Evolutionary conservation across 202 grass and related monocot genomes (phyloP), one percentile per base, ranked within the genome.

Genomic region (Eragrostis tef): DNA sequence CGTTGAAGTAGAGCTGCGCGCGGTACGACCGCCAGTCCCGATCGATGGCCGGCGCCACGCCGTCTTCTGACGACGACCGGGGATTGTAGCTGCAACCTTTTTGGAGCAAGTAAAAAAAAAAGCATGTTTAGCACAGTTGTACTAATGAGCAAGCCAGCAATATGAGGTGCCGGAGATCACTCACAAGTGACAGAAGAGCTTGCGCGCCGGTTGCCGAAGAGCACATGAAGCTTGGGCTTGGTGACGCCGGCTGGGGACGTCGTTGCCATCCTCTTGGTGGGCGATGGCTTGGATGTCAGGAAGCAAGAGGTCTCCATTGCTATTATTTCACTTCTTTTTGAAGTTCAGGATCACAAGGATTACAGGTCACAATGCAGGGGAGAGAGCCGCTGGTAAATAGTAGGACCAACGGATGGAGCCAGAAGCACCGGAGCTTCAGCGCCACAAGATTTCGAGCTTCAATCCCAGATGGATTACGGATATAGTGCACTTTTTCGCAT

Each of bases 1-100:
- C 90, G 7, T 44, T 85, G 11, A 89, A 83, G 50, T 91, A 71
- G 58, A 94, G 89, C 71, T 89, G 80, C 11, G 94, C 94, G 0
- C 94, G 82, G 71, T 89, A 94, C 3, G 90, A 86, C 9, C 94
- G 84, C 94, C 94, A 97, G 71, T 97, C 90, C 1, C 88, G 77
- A 12, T 81, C 47, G 27, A 75, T 81, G 22, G 24, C 10, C 44
- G 87, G 69, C 57, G 75, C 74, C n/a, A 44, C 46, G 39, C 66
- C 69, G 6, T 92, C 91, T 42, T 84, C 81, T 0, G 52, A 58
- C 0, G 52, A 58, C 15, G 67, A 42, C 51, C 47, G 2, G 7
- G 77, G 29, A 41, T 70, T 89, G 47, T 62, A 51, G 65, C 70
- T 94, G 88, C 88, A 94, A 53, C 90, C 94, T 97, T 74, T 8